These are phyloP conservation scores for Daedaleopsis nitida DNA, from an alignment of 768 basidiomycete species.

Conservation along the genomic window DNA sequence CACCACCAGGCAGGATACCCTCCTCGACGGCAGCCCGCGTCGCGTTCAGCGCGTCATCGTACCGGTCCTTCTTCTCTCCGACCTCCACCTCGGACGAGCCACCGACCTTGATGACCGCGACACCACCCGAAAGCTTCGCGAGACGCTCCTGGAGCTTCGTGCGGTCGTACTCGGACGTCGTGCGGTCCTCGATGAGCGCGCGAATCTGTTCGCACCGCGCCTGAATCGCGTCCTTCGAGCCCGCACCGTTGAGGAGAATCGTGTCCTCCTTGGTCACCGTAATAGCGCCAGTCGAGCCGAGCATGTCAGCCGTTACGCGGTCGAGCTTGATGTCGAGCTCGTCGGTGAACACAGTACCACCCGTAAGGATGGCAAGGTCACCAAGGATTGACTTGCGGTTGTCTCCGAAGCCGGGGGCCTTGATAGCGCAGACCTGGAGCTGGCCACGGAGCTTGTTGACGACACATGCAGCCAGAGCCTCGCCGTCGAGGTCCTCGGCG, in stretches of 20 bases:
- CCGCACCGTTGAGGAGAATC: conserved; percentile 92
- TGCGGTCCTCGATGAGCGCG: conserved; percentile 72
- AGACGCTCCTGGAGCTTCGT: conserved; percentile 96
- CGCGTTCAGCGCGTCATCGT: conserved; percentile 97
- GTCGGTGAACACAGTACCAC: conserved; percentile 91
- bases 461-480: conserved; percentile 96
- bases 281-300: conserved; percentile 88
- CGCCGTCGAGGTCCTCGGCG: conserved; percentile 97
- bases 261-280: conserved; percentile 99
- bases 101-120: conserved; percentile 98
- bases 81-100: conserved; percentile 95
- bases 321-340: conserved; percentile 94
- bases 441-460: conserved; percentile 99
- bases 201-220: conserved; percentile 97
- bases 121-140: conserved; percentile 94
- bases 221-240: conserved; percentile 85
- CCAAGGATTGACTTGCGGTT: conserved; percentile 99
- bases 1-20: conserved; percentile 96
- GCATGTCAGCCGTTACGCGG: conserved; percentile 82
- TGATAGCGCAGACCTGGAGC: conserved; percentile 90
- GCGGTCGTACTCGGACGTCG: conserved; percentile 92
- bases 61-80: conserved; percentile 98
- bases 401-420: conserved; percentile 98
- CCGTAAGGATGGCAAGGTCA: conserved; percentile 95
- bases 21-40: conserved; percentile 98